phyloP scores from a whole-genome alignment of 2,329 filamentous ascomycete genomes.

The Rutstroemia sp. region DNA sequence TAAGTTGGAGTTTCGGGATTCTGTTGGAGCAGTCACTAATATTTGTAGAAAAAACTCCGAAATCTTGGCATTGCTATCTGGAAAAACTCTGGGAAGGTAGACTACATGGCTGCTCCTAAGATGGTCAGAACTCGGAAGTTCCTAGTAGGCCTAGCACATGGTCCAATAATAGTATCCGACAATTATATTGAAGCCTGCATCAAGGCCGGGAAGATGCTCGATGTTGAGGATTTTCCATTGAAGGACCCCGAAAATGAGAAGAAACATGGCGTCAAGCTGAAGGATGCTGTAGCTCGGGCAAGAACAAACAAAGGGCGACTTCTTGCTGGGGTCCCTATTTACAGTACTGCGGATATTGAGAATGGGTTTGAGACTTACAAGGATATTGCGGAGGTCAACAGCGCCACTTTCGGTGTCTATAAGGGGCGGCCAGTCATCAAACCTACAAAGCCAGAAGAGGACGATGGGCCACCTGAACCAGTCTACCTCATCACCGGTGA shows the following conservation, averaged over 20 bases:
- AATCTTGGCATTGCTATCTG: slow-evolving; percentile 76
- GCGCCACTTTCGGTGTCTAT: slow-evolving; percentile 74
- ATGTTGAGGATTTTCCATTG: slow-evolving; percentile 59
- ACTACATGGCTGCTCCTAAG: slow-evolving; percentile 79
- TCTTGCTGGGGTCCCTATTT: slow-evolving; percentile 69
- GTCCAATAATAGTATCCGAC: slow-evolving; percentile 68
- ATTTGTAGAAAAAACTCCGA: slow-evolving; percentile 68
- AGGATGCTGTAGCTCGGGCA: slow-evolving; percentile 61
- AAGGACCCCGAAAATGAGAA: slow-evolving; percentile 67
- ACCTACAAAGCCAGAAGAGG: slow-evolving; percentile 53
- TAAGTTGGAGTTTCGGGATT: slow-evolving; percentile 37
- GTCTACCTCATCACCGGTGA: slow-evolving; percentile 76
- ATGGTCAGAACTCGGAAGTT: slow-evolving; percentile 93
- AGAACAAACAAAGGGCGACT: slow-evolving; percentile 70
- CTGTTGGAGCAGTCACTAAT: slow-evolving; percentile 11
- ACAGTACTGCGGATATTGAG: slow-evolving; percentile 72
- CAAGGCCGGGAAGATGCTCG: slow-evolving; percentile 56
- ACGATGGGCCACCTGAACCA: slow-evolving; percentile 55
- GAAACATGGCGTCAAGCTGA: slow-evolving; percentile 61
- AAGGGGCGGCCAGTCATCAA: slow-evolving; percentile 49
- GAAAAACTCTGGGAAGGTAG: slow-evolving; percentile 66
- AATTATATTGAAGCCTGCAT: slow-evolving; percentile 74
- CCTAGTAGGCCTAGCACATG: slow-evolving; percentile 75
- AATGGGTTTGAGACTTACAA: slow-evolving; percentile 82
- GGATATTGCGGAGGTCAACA: slow-evolving; percentile 80